Base-by-base conservation (phyloP, 352 stramenopile genomes). In the Paralagenidium karlingii region DNA sequence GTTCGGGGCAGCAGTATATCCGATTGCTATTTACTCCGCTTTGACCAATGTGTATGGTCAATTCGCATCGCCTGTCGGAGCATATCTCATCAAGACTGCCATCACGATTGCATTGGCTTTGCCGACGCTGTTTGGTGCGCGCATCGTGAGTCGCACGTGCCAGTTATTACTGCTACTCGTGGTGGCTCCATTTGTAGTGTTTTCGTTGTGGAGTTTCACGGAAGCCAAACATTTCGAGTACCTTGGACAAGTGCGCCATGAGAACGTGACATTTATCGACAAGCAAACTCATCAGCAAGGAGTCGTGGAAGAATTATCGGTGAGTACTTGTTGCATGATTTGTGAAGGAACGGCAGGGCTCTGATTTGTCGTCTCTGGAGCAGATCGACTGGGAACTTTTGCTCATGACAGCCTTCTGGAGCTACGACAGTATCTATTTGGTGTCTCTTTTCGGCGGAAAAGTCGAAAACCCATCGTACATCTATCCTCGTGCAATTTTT, bases 361-460 rank as follows among this genome's bases (percentile, higher is more conserved):
- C n/a, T n/a, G n/a, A n/a, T n/a, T n/a, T n/a, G n/a, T n/a, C n/a
- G n/a, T n/a, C n/a, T n/a, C n/a, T n/a, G n/a, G n/a, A n/a, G n/a
- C 16, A 36, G 7, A 7, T 36, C 7, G 16, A 36, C 19, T 36
- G 3, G 3, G 30, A 22, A 13, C 13, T 13, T 1, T 76, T 89
- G 20, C 40, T 97, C 8, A 97, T 97, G 56, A 94, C 91, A 21
- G 58, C 98, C 26, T 97, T 96, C 60, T 98, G 91, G 88, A 97
- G 95, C 58, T 85, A 94, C 32, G 96, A 97, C 52, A 88, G 82
- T 22, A 96, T 96, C 51, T 81, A 96, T 51, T 82, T 68, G 41
- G 77, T 79, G 2, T 92, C 82, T 0, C 71, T 81, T 5, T 97
- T 97, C 47, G 87, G 81, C 4, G 86, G 70, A 2, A 82, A 98